A percentile compares a stretch with the other conserved stretches of the same genome.
phyloP scores from a whole-genome alignment of 768 basidiomycete genomes.

The Mycena rebaudengoi region DNA sequence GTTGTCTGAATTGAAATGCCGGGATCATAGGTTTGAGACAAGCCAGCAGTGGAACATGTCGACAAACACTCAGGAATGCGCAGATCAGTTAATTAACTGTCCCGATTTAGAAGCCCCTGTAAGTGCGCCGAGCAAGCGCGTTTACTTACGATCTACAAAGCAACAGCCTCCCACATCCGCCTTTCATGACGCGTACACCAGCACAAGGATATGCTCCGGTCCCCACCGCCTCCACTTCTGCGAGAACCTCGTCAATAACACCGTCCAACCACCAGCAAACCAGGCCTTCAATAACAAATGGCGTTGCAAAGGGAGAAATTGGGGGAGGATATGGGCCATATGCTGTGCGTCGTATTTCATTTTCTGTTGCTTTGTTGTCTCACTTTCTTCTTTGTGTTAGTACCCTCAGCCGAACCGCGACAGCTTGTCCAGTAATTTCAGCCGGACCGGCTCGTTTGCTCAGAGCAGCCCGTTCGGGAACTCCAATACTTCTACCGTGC shows the following conservation, averaged over 20 bases:
- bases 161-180: no score
- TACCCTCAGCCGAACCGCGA: constrained; percentile 40
- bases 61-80: no score
- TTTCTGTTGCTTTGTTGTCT: not conserved
- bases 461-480: not conserved
- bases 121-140: no score
- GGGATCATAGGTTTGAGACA: no score
- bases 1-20: no score
- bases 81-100: no score
- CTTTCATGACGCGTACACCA: constrained; percentile 13
- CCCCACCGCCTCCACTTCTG: constrained; percentile 11
- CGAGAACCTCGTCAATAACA: not conserved
- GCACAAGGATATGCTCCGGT: constrained; percentile 18
- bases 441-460: constrained; percentile 20
- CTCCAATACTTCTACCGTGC: constrained; percentile 50
- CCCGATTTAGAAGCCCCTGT: no score
- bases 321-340: constrained; percentile 67
- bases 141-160: no score
- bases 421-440: constrained; percentile 21
- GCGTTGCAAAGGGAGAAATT: constrained; percentile 63
- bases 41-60: no score
- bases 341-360: constrained; percentile 47
- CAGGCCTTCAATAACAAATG: constrained; percentile 55
- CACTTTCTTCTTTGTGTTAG: constrained; percentile 35
- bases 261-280: constrained; percentile 11